Evolutionary conservation across 1,284 basidiomycete genomes (phyloP).

Genomic region (Cryptococcus floricola): DNA sequence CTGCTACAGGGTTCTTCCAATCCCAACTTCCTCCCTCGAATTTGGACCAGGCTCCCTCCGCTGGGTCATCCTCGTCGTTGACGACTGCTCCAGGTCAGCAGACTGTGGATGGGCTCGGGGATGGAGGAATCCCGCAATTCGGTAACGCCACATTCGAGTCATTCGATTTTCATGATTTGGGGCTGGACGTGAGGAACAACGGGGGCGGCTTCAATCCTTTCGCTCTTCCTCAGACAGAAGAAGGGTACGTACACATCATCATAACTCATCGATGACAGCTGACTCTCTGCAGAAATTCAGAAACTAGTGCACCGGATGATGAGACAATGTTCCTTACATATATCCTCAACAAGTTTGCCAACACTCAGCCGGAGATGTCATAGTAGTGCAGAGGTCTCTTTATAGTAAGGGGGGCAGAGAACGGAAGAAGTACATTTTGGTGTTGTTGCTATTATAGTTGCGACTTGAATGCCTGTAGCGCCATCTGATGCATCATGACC

Average conservation of each 20-base stretch:
- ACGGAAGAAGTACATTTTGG: not conserved
- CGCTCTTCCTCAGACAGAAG: conserved; percentile 45
- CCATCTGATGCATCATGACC: not conserved
- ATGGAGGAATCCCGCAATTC: conserved; percentile 12
- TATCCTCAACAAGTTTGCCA: conserved; percentile 46
- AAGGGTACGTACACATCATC: conserved; percentile 30
- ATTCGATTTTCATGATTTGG: conserved; percentile 44
- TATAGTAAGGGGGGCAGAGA: not conserved
- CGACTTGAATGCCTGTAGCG: not conserved
- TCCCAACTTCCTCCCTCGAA: conserved; percentile 1
- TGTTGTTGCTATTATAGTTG: not conserved
- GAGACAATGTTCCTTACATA: conserved; percentile 31
- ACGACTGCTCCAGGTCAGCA: not conserved
- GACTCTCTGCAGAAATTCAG: conserved; percentile 8
- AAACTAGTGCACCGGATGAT: conserved; percentile 18
- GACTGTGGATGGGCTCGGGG: not conserved
- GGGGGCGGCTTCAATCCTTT: conserved; percentile 46
- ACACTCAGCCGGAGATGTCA: conserved; percentile 37
- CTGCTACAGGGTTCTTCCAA: conserved; percentile 3
- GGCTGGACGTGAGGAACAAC: conserved; percentile 17
- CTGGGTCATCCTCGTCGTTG: conserved; percentile 3
- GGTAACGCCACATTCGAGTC: conserved; percentile 27
- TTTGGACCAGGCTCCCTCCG: conserved; percentile 2
- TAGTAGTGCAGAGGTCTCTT: conserved; percentile 1
- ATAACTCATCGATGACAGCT: not conserved